A percentile compares a stretch with the other conserved stretches of the same genome.
phyloP scores from a whole-genome alignment of 2,329 filamentous ascomycete genomes.

The Phialemoniopsis sp. region DNA sequence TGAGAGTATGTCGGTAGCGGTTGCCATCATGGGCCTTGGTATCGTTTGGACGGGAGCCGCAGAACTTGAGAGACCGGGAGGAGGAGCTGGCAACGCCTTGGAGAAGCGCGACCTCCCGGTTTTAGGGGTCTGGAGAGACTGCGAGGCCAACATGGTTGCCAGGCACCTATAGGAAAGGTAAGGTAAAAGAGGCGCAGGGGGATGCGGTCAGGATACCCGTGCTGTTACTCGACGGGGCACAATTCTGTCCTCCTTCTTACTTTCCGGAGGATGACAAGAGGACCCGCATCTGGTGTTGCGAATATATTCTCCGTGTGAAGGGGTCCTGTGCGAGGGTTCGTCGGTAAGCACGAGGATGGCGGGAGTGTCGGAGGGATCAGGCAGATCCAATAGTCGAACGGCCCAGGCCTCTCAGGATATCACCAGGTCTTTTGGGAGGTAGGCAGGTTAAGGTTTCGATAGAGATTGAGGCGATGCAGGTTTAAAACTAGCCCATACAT shows the following conservation, averaged over 20 bases:
- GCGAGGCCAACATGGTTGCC: slow-evolving; percentile 2
- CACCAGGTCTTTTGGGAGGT: too few species aligned
- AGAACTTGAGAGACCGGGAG: slow-evolving; percentile 22
- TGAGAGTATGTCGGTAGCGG: slow-evolving; percentile 7
- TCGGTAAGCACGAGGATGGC: too few species aligned
- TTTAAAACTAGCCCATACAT: too few species aligned
- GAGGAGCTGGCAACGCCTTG: slow-evolving; percentile 51
- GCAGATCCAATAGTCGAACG: too few species aligned
- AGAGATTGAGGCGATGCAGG: too few species aligned
- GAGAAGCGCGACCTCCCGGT: slow-evolving; percentile 51
- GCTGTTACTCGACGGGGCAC: background rate
- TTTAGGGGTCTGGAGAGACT: slow-evolving; percentile 22
- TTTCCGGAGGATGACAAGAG: slow-evolving; percentile 8
- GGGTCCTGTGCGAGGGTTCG: background rate
- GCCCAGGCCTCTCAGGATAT: too few species aligned
- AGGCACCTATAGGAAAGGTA: too few species aligned
- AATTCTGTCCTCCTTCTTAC: slow-evolving; percentile 4
- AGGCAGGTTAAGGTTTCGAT: too few species aligned
- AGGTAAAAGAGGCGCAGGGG: slow-evolving; percentile 1
- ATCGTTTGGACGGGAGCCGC: background rate
- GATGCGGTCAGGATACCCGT: background rate
- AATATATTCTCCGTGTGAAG: slow-evolving; percentile 13
- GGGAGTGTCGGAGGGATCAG: too few species aligned
- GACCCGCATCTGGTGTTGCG: slow-evolving; percentile 20
- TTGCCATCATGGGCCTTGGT: slow-evolving; percentile 5